Evolutionary conservation across 2,329 filamentous ascomycete species (phyloP), one percentile per base, ranked within the genome.

Genomic region (Aspergillus aculeatinus): DNA sequence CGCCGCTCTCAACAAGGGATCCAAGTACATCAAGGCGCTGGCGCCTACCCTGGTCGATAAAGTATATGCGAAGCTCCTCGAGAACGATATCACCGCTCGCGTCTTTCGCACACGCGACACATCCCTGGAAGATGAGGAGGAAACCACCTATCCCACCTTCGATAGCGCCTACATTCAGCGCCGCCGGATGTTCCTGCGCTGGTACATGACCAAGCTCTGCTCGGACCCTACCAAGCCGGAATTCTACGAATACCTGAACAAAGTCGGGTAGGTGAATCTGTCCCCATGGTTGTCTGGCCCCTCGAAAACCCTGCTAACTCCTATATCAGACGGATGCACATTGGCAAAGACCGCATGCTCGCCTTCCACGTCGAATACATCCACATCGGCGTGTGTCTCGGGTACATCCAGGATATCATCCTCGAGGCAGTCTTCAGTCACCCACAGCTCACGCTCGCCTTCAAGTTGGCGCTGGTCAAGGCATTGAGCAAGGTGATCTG

Each of bases 11-110:
- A 81, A 85, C 14, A 80, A 81, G 2, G 89, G 89, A 63, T 81
- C 86, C 61, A 91, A 91, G 74, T 92, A 92, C 76, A 88, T 92
- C 78, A 89, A 89, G 69, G 86, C 88, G 16, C 83, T 94, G 27
- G 92, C 94, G 64, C 91, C 91, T 1, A 88, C 90, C 49, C 84
- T 95, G 21, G 90, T 94, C 69, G 92, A 93, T 75, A 90, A 92
- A 61, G 89, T 94, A 42, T 95, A 94, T 79, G 87, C 87, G 70
- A 94, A 94, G 72, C 83, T 95, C 0, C 80, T 94, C 10, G 85
- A 87, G 69, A 91, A 90, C 75, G 91, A 94, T 71, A 91, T 94
- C 73, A 95, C 91, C 3, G 89, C 91, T 1, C 85, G 89, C 55
- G 89, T 89, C 14, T 92, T 94, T 72, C 83, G 86, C 60, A 85